These are phyloP conservation scores for Eragrostis tef DNA, from an alignment of 202 grass and related monocot genomes.

Conservation along the genomic window DNA sequence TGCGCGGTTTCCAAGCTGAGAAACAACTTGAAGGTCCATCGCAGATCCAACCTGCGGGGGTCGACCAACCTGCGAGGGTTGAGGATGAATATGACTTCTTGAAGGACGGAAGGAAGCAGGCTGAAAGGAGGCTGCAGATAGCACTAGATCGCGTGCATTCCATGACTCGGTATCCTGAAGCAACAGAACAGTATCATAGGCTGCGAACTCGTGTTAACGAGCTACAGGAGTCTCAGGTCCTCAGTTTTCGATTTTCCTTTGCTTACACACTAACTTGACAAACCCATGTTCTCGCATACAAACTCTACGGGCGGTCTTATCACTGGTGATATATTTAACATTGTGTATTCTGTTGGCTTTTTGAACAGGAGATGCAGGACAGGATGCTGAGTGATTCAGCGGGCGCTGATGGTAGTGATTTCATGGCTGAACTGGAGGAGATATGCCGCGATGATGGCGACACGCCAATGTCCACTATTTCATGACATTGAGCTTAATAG, in stretches of 20 bases:
- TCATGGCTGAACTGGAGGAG: constrained; percentile 81
- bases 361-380: constrained; percentile 66
- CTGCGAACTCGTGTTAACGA: constrained; percentile 60
- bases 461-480: constrained; percentile 55
- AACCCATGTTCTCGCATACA: neutral
- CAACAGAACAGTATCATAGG: constrained; percentile 92
- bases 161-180: constrained; percentile 98
- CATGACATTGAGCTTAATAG: constrained; percentile 56
- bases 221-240: constrained; percentile 62
- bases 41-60: constrained; percentile 58
- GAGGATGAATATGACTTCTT: constrained; percentile 85
- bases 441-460: constrained; percentile 52
- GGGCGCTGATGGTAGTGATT: constrained; percentile 50
- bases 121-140: constrained; percentile 76
- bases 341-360: constrained; percentile 17
- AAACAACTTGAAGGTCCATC: constrained; percentile 64
- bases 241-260: neutral
- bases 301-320: neutral
- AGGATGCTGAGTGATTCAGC: constrained; percentile 49
- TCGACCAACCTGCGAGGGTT: constrained; percentile 48
- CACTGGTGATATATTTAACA: neutral
- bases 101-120: constrained; percentile 89
- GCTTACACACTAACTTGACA: neutral
- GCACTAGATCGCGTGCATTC: constrained; percentile 89
- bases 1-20: constrained; percentile 69